These are phyloP conservation scores for Pythium apleroticum DNA, from an alignment of 352 stramenopile genomes.

Conservation along the genomic window DNA sequence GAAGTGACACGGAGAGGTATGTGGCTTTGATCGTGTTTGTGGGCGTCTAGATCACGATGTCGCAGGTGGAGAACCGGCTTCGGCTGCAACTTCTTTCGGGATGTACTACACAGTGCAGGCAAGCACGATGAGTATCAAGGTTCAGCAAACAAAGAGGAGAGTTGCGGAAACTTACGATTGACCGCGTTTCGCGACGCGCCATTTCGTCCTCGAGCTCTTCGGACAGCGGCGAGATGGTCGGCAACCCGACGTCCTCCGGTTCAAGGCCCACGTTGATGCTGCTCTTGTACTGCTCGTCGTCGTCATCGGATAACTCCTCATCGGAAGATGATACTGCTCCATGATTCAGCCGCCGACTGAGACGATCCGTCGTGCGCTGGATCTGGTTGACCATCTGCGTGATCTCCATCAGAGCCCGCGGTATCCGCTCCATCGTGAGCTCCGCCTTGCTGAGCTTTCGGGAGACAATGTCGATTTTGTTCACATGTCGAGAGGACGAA, in stretches of 20 bases:
- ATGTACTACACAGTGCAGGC: slow-evolving; percentile 18
- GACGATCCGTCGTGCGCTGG: slow-evolving; percentile 55
- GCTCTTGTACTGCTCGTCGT: slow-evolving; percentile 29
- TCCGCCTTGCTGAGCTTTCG: slow-evolving; percentile 57
- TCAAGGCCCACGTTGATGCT: slow-evolving; percentile 31
- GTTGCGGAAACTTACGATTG: slow-evolving; percentile 20
- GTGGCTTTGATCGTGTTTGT: slow-evolving; percentile 1
- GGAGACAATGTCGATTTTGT: slow-evolving; percentile 47
- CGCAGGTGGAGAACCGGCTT: background rate
- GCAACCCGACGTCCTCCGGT: slow-evolving; percentile 10
- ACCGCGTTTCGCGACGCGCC: slow-evolving; percentile 48
- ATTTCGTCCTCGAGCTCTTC: slow-evolving; percentile 70
- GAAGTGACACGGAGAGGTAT: background rate
- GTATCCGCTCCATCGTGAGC: slow-evolving; percentile 51
- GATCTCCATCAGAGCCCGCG: slow-evolving; percentile 60
- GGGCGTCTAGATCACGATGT: background rate
- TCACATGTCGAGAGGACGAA: slow-evolving; percentile 4
- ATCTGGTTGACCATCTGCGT: slow-evolving; percentile 73
- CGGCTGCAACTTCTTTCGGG: background rate
- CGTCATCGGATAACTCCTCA: slow-evolving; percentile 48
- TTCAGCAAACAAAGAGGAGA: background rate
- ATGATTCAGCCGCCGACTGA: slow-evolving; percentile 49
- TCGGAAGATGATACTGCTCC: background rate
- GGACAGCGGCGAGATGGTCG: slow-evolving; percentile 37
- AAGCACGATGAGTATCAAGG: background rate